Percentiles rank a stretch among this genome's conserved stretches.
phyloP scores from a whole-genome alignment of 2,329 filamentous ascomycete species.

The Trichophyton simii region DNA sequence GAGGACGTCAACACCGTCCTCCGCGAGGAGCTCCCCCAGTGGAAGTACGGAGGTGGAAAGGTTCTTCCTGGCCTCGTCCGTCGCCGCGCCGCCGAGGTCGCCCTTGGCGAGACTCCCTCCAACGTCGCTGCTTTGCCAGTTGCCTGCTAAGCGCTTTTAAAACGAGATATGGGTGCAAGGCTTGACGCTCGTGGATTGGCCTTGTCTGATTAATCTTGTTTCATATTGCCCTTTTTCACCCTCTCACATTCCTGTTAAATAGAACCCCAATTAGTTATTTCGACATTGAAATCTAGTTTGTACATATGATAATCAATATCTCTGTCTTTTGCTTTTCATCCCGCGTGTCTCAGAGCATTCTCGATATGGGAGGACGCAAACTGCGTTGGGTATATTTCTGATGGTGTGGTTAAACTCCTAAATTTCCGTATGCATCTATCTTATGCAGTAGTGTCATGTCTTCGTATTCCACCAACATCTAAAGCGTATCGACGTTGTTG shows the following conservation, averaged over 20 bases:
- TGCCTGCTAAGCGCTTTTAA: conserved; percentile 6
- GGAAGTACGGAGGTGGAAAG: conserved; percentile 33
- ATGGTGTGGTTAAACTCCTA: too few species aligned
- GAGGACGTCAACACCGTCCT: conserved; percentile 33
- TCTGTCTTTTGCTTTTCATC: not conserved
- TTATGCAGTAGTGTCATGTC: too few species aligned
- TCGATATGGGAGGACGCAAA: too few species aligned
- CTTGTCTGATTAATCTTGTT: too few species aligned
- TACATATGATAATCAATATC: not conserved
- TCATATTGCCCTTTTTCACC: not conserved
- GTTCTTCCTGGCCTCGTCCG: conserved; percentile 32
- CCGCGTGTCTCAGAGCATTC: too few species aligned
- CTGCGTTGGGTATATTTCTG: too few species aligned
- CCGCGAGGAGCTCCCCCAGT: conserved; percentile 37
- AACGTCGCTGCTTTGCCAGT: conserved; percentile 9
- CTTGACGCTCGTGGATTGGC: too few species aligned
- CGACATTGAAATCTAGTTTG: not conserved
- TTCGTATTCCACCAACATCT: not conserved
- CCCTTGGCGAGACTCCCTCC: conserved; percentile 24
- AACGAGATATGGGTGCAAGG: not conserved
- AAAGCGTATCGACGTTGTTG: not conserved
- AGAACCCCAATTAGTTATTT: not conserved
- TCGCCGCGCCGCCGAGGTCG: conserved; percentile 36
- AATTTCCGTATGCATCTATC: not conserved
- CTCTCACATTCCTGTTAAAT: not conserved